These are phyloP conservation scores for Trichoderma koningii DNA, from an alignment of 2,329 filamentous ascomycete species.

Conservation along the genomic window DNA sequence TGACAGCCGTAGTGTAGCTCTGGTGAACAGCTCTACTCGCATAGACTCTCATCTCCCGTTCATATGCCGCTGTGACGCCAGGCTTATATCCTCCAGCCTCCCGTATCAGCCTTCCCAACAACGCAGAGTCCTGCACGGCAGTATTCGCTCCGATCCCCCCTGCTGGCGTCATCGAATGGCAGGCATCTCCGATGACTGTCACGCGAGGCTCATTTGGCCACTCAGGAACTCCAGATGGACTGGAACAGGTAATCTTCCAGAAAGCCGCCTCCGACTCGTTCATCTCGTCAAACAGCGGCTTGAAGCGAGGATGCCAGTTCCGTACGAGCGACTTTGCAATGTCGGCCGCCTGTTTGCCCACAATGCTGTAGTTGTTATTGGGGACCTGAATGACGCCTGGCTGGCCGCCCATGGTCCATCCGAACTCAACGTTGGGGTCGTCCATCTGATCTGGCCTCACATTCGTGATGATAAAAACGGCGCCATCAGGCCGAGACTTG, in stretches of 20 bases:
- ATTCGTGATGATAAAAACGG: slow-evolving; percentile 62
- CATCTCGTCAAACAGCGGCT: slow-evolving; percentile 61
- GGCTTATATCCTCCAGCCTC: slow-evolving; percentile 57
- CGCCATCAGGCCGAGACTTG: slow-evolving; percentile 47
- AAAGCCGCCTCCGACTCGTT: slow-evolving; percentile 59
- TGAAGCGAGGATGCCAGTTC: slow-evolving; percentile 58
- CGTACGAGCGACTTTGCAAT: slow-evolving; percentile 57
- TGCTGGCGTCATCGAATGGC: slow-evolving; percentile 60
- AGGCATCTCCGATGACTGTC: slow-evolving; percentile 61
- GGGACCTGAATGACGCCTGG: slow-evolving; percentile 60
- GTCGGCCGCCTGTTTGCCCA: slow-evolving; percentile 58
- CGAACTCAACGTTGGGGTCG: slow-evolving; percentile 57
- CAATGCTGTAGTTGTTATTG: slow-evolving; percentile 61
- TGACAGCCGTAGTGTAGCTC: slow-evolving; percentile 54
- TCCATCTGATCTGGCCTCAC: slow-evolving; percentile 62
- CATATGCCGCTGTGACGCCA: slow-evolving; percentile 59
- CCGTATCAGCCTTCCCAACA: slow-evolving; percentile 53
- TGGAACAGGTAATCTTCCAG: slow-evolving; percentile 67
- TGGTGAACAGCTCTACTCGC: slow-evolving; percentile 55
- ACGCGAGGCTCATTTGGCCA: slow-evolving; percentile 62
- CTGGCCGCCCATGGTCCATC: slow-evolving; percentile 63
- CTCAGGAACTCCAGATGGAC: slow-evolving; percentile 59
- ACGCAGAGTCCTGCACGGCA: slow-evolving; percentile 55
- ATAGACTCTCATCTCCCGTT: slow-evolving; percentile 63
- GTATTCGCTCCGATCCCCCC: slow-evolving; percentile 61